Evolutionary conservation across 805 yeast species (phyloP).

Genomic region (Myxozyma sirexii): DNA sequence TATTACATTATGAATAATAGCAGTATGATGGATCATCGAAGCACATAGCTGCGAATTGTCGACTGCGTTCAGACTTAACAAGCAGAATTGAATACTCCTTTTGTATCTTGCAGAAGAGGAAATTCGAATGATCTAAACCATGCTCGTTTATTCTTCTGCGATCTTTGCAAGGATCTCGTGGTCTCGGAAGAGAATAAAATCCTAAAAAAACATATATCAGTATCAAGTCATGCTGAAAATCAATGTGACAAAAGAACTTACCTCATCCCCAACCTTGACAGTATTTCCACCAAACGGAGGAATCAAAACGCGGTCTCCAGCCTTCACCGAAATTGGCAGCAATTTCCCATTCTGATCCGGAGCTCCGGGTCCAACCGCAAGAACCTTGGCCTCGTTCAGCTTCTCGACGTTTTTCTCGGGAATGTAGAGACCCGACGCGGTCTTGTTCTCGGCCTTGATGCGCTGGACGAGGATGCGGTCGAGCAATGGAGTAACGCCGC

Average conservation of each 20-base stretch:
- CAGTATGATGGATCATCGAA: too few relatives aligned
- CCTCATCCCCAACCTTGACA: conserved; percentile 84
- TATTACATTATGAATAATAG: too few relatives aligned
- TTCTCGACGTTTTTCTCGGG: conserved; percentile 97
- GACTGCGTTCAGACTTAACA: too few relatives aligned
- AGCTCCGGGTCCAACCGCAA: conserved; percentile 95
- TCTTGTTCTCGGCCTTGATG: conserved; percentile 84
- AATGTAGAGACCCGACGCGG: conserved; percentile 88
- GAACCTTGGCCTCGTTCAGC: conserved; percentile 85
- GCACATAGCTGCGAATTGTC: too few relatives aligned
- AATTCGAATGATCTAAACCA: neutral
- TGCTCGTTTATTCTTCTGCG: conserved; percentile 48
- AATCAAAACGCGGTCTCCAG: conserved; percentile 92
- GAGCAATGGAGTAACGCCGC: conserved; percentile 85
- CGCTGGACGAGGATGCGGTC: conserved; percentile 97
- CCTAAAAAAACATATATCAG: conserved; percentile 33
- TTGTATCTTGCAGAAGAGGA: neutral
- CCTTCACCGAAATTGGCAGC: conserved; percentile 71
- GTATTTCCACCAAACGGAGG: conserved; percentile 93
- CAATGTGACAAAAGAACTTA: conserved; percentile 10
- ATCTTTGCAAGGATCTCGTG: conserved; percentile 93
- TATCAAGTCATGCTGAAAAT: neutral
- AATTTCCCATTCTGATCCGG: conserved; percentile 73
- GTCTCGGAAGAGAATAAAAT: conserved; percentile 77
- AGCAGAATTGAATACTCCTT: too few relatives aligned